These are phyloP conservation scores for Pseudozyma pruni DNA, from an alignment of 1,284 basidiomycete genomes.

Conservation along the genomic window DNA sequence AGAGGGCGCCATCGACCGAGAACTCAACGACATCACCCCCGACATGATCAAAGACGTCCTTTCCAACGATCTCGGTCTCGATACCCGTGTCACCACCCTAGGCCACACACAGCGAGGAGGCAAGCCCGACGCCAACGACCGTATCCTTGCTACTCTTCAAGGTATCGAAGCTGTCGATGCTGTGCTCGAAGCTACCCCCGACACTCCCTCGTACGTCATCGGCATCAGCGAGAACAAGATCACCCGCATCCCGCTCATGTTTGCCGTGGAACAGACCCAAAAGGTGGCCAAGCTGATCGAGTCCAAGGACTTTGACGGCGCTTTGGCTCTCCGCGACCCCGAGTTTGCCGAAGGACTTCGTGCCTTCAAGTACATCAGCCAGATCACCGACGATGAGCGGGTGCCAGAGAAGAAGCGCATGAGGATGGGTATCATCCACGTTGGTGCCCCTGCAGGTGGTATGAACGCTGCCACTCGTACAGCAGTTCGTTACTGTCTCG, in stretches of 20 bases:
- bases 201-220: constrained; percentile 96
- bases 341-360: constrained; percentile 89
- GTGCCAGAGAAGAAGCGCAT: constrained; percentile 74
- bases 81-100: constrained; percentile 96
- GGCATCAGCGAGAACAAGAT: constrained; percentile 96
- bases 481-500: constrained; percentile 90
- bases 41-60: constrained; percentile 91
- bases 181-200: constrained; percentile 85
- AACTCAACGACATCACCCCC: constrained; percentile 88
- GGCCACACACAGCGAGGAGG: constrained; percentile 98
- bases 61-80: constrained; percentile 84
- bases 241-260: constrained; percentile 86
- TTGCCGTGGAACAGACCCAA: constrained; percentile 88
- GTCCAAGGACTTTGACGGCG: constrained; percentile 84
- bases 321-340: constrained; percentile 87
- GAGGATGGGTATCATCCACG: constrained; percentile 89
- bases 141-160: constrained; percentile 92
- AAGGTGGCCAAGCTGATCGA: constrained; percentile 85
- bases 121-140: constrained; percentile 88
- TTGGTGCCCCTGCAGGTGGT: constrained; percentile 95
- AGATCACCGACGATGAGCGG: constrained; percentile 72
- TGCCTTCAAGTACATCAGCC: constrained; percentile 75
- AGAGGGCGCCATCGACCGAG: constrained; percentile 88
- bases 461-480: constrained; percentile 98
- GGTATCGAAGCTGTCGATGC: constrained; percentile 92